Evolutionary conservation across 805 yeast genomes (phyloP).

Genomic region (Wickerhamomyces chaumierensis): DNA sequence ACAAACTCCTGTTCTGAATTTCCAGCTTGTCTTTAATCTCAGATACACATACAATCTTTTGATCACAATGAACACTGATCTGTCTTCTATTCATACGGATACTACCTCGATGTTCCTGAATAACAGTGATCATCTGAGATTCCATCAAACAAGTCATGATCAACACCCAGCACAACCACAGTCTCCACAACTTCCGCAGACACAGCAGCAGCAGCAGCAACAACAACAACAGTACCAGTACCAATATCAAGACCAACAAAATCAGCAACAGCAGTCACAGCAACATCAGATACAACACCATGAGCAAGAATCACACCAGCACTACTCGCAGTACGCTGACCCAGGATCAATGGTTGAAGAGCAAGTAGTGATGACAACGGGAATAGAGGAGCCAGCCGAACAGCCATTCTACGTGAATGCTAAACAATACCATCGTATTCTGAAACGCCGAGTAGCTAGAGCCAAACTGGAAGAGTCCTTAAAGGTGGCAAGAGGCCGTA

Average conservation of each 20-base stretch:
- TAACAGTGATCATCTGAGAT: neutral
- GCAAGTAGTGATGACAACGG: slow-evolving; percentile 1
- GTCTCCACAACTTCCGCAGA: slow-evolving; percentile 1
- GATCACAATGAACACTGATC: neutral
- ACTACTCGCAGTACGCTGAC: neutral
- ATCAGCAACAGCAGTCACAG: neutral
- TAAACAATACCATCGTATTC: slow-evolving; percentile 89
- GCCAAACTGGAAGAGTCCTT: slow-evolving; percentile 86
- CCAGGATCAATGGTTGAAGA: neutral
- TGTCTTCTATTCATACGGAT: neutral
- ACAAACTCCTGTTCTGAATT: too few species aligned
- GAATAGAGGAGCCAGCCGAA: slow-evolving; percentile 31
- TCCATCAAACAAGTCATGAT: slow-evolving; percentile 10
- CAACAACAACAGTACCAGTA: neutral
- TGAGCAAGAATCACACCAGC: neutral
- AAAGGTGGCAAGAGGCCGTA: slow-evolving; percentile 79
- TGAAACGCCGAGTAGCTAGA: slow-evolving; percentile 87
- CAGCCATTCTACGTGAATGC: slow-evolving; percentile 98
- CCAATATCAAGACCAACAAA: slow-evolving; percentile 2
- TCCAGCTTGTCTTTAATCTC: too few species aligned
- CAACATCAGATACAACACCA: neutral
- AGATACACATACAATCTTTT: too few species aligned
- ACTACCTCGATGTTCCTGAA: neutral
- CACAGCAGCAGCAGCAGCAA: slow-evolving; percentile 2
- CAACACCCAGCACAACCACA: slow-evolving; percentile 7